phyloP scores from a whole-genome alignment of 2,329 filamentous ascomycete species.

The Cucurbitaria berberidis region DNA sequence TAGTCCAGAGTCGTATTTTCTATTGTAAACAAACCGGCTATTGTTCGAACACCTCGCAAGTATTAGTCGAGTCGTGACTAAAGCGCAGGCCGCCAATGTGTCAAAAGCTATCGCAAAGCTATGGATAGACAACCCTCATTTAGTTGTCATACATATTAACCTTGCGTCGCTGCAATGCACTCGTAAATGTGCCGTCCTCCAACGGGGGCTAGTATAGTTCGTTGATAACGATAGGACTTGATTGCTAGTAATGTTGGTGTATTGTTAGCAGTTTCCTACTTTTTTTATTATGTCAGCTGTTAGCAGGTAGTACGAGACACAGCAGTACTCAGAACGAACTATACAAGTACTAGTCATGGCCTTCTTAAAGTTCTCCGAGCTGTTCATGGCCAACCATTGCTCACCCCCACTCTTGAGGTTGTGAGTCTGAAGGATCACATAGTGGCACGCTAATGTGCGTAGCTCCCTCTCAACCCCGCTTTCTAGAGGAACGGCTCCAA shows the following conservation, averaged over 20 bases:
- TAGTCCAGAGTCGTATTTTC: too few relatives aligned
- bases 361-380: neutral
- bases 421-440: constrained; percentile 3
- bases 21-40: too few relatives aligned
- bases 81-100: constrained; percentile 16
- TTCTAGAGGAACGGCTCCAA: constrained; percentile 14
- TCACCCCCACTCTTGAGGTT: constrained; percentile 25
- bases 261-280: too few relatives aligned
- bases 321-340: neutral
- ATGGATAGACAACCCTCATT: neutral
- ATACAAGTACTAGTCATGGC: neutral
- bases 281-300: too few relatives aligned
- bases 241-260: too few relatives aligned
- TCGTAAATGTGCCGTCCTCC: neutral
- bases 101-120: constrained; percentile 10
- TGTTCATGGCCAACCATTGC: neutral
- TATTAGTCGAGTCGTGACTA: constrained; percentile 11
- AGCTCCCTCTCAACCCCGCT: constrained; percentile 28
- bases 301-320: too few relatives aligned
- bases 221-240: neutral
- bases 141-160: neutral
- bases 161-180: neutral
- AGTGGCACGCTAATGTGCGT: constrained; percentile 8
- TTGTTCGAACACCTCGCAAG: too few relatives aligned
- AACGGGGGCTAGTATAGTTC: neutral